Evolutionary conservation across 345 rosid genomes (phyloP).

Genomic region (Conringia planisiliqua): DNA sequence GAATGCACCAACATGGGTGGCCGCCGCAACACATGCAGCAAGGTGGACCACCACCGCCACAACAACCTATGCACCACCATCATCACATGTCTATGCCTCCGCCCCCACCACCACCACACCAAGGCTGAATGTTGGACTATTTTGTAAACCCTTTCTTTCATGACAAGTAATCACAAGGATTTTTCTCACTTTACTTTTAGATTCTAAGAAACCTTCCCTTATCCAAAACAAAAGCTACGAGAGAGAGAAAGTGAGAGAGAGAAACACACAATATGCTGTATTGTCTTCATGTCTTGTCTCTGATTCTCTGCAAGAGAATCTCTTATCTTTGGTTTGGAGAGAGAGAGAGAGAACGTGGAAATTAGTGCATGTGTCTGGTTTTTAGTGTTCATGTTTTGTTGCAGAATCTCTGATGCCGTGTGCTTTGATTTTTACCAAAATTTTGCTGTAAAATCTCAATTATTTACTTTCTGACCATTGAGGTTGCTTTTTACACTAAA

Average conservation of each 20-base stretch:
- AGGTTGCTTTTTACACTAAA: constrained; percentile 29
- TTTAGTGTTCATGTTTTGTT: constrained; percentile 7
- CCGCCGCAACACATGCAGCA: constrained; percentile 48
- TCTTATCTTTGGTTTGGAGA: constrained; percentile 10
- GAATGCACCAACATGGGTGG: constrained; percentile 65
- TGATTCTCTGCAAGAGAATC: constrained; percentile 13
- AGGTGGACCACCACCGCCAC: constrained; percentile 56
- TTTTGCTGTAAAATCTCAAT: not conserved
- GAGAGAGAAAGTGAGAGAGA: not conserved
- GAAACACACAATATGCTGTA: not conserved
- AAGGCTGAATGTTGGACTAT: constrained; percentile 19
- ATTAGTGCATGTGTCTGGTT: constrained; percentile 14
- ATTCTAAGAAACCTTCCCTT: not conserved
- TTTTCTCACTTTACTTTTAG: constrained; percentile 1
- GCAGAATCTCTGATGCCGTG: constrained; percentile 34
- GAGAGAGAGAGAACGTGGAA: not conserved
- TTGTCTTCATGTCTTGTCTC: constrained; percentile 21
- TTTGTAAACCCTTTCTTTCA: constrained; percentile 28
- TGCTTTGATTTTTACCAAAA: constrained; percentile 19
- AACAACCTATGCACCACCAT: constrained; percentile 59
- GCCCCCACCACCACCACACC: constrained; percentile 49
- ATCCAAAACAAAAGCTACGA: constrained; percentile 3
- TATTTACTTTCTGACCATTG: constrained; percentile 9
- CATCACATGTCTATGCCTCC: constrained; percentile 74
- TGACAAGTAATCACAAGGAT: constrained; percentile 8